Evolutionary conservation across 2,329 filamentous ascomycete species (phyloP), one percentile per base, ranked within the genome.

Genomic region (Tolypocladium pustulatum): DNA sequence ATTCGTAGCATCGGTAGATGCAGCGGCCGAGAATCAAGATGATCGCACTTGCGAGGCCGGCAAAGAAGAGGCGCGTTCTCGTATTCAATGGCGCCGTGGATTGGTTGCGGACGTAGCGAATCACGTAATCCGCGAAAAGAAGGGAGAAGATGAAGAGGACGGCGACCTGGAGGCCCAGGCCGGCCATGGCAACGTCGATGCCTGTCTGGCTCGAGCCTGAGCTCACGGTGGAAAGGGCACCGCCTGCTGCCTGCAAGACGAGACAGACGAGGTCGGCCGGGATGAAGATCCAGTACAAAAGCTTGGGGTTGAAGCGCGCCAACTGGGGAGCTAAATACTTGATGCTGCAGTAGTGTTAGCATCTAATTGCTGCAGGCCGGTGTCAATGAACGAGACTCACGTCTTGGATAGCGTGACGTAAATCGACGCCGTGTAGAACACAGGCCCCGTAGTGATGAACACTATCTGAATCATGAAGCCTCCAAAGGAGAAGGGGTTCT

Each of bases 401-500:
- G 67, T 69, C 62, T 71, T 73, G 41, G 71, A 69, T 4, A 87
- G 74, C 15, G 82, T 86, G 34, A 88, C 78, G 65, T 89, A 89
- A 57, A 88, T 82, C 37, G 82, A 82, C 1, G 84, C 85, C 9
- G 81, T 62, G 76, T 84, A 74, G 25, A 69, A 74, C 0, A 74
- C 72, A 12, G 72, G 72, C 0, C 68, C 72, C 6, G 60, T 65
- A 0, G 82, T 85, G 30, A 74, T 66, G 57, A 66, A 74, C 69
- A 64, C 67, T 62, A 87, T 85, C 68, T 88, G 83, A 7, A 87
- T 77, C 63, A 87, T 76, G 66, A 89, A 89, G 0, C 77, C 81
- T 10, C 65, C 66, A 64, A 85, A 79, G 51, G 67, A 71, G 65
- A 83, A 88, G 0, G 83, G 81, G 59, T 86, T 81, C 38, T 77